phyloP scores from a whole-genome alignment of 2,329 filamentous ascomycete species.

The Aspergillus niger region DNA sequence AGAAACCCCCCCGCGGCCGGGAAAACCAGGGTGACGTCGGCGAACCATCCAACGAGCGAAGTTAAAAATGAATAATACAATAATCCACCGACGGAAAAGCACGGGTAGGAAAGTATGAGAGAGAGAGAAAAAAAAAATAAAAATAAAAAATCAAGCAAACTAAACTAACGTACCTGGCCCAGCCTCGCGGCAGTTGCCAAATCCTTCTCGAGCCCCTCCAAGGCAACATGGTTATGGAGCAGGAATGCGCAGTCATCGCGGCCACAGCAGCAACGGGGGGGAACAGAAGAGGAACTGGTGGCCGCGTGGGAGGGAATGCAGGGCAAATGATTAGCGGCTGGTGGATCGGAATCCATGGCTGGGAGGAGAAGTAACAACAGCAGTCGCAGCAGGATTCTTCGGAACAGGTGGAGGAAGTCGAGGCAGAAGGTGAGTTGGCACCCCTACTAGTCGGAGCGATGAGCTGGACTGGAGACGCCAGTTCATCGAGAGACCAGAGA shows the following conservation, averaged over 20 bases:
- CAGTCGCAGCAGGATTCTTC: neutral
- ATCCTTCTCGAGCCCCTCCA: slow-evolving; percentile 83
- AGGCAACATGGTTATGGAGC: slow-evolving; percentile 73
- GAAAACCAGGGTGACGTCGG: slow-evolving; percentile 4
- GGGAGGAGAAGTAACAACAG: neutral
- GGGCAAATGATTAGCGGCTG: slow-evolving; percentile 23
- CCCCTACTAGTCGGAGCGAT: slow-evolving; percentile 31
- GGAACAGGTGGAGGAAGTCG: slow-evolving; percentile 1
- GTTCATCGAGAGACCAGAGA: slow-evolving; percentile 21
- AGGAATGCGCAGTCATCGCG: slow-evolving; percentile 76
- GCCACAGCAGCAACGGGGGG: slow-evolving; percentile 76
- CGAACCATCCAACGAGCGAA: slow-evolving; percentile 1
- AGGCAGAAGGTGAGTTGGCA: slow-evolving; percentile 27
- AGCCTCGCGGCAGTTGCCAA: slow-evolving; percentile 82
- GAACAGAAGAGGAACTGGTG: slow-evolving; percentile 20
- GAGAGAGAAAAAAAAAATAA: slow-evolving; percentile 10
- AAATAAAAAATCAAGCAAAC: slow-evolving; percentile 16
- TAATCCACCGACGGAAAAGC: neutral
- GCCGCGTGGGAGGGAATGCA: slow-evolving; percentile 38
- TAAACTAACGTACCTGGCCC: slow-evolving; percentile 74
- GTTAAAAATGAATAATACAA: neutral
- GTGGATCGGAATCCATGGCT: slow-evolving; percentile 1
- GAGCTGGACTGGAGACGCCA: slow-evolving; percentile 20
- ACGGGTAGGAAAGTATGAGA: neutral
- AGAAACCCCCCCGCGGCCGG: neutral